Evolutionary conservation across 257 asterid genomes (phyloP), one percentile per base, ranked within the genome.

Genomic region (Knoxia roxburghii): DNA sequence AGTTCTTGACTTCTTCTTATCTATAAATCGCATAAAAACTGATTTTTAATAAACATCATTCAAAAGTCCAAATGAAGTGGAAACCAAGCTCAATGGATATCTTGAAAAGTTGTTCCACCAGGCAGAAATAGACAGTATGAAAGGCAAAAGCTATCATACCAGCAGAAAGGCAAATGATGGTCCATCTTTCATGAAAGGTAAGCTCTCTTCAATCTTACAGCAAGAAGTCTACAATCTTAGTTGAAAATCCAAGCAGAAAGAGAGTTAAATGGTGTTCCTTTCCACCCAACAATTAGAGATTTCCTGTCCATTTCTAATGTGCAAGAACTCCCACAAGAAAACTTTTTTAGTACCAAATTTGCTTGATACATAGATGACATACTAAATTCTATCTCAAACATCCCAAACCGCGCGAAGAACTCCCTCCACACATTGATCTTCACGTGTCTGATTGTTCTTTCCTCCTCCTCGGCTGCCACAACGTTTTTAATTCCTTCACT

Each of bases 281-380:
- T 83, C 91, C 91, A 82, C 4, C 88, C 84, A 39, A 82, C 46
- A 1, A 82, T 69, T 39, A 85, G 69, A 52, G 82, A 72, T 17
- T 77, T 81, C 2, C 76, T 84, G 52, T 79, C 84, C 46, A 23
- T 57, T 58, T 71, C 80, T 2, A 81, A 72, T 0, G 82, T 78
- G 58, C 69, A 85, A 13, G 70, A 82, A 68, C 71, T 66, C 46
- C 82, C 79, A 32, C 60, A 63, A 18, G 43, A 14, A 39, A 77
- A 83, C 37, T 65, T 83, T 51, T 75, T 71, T 0, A 69, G 78
- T 37, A 85, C 74, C 39, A 85, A 77, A 24, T 64, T 72, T 17
- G 82, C 86, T 61, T 83, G 85, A 45, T 75, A 83, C 48, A 75
- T 33, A 0, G 85, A 73, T 6, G 84, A 73, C 78, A 45, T 72